Evolutionary conservation across 148 eudicot genomes (phyloP), one percentile per base, ranked within the genome.

Genomic region (Rhododendron kiyosumense): DNA sequence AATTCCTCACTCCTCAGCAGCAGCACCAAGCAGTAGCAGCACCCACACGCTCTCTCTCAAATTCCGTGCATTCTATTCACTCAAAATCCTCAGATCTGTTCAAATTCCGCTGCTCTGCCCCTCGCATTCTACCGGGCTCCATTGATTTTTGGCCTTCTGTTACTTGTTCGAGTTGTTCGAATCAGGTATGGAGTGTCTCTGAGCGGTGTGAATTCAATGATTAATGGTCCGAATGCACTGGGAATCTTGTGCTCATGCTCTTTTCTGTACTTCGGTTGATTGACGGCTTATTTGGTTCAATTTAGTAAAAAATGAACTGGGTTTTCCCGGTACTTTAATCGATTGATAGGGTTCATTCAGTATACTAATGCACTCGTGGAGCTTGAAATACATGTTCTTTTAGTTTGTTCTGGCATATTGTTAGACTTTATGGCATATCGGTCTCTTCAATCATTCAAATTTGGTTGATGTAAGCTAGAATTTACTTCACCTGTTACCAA

Each of bases 31-130:
- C 8, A 15, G 59, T 22, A 83, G 79, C 57, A 69, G 30, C 41
- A 69, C 79, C 32, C 79, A 63, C 85, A 34, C 74, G 38, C 81
- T 84, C 82, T 5, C 80, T 86, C 81, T 71, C 81, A 36, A 52
- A 81, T 41, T 26, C 45, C 78, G 84, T 38, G 81, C 87, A 79
- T 46, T 85, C 32, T 78, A 87, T 18, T 14, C 45, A 11, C 76
- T 26, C 34, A 63, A 84, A 20, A 48, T 78, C 38, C 79, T 18
- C 85, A 71, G 51, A 69, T 26, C 63, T 57, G 24, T 84, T 17
- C 34, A 65, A 74, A 30, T 75, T 54, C 26, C 6, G 1, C 22
- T 65, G 41, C 36, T 65, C 18, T 82, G 0, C 26, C 28, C 12
- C 46, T 71, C 78, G 85, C 85, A 84, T 84, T 84, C 59, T 7